Evolutionary conservation across 352 stramenopile genomes (phyloP), one percentile per base, ranked within the genome.

Genomic region (Halophytophthora batemanensis): DNA sequence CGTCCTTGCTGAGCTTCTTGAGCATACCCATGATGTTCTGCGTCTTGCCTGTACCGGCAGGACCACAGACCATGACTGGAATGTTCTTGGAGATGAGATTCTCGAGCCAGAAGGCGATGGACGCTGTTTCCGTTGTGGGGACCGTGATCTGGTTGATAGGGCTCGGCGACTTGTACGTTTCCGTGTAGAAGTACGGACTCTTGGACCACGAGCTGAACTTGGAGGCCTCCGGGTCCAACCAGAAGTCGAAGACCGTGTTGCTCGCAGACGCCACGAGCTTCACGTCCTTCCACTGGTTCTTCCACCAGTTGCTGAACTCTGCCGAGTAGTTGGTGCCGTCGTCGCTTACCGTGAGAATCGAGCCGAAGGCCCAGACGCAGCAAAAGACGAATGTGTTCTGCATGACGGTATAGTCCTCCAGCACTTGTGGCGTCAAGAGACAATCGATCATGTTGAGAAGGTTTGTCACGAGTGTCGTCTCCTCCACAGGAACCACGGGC

Each of bases 221-320:
- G 46, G 87, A 91, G 12, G 73, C 75, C 34, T 96, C 86, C 0
- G 91, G 86, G 53, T 98, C 90, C 13, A 98, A 85, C 86, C 90
- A 98, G 59, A 98, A 98, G 68, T 98, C 96, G 56, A 99, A 98
- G 22, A 98, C 90, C 4, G 93, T 98, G 51, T 98, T 97, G 61
- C 94, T 94, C 6, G 83, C 84, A 0, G 76, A 93, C 15, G 79
- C 82, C 8, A 95, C 95, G 23, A 98, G 85, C 62, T 98, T 98
- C 7, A 98, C 91, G 53, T 95, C 82, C 50, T 98, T 98, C 87
- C 94, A 98, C 54, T 98, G 86, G 31, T 86, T 85, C 47, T 95
- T 93, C 94, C 94, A 98, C 87, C 87, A 98, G 56, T 97, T 96
- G 52, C 86, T 97, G 64, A 98, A 98, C 53, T 97, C 74, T 18